phyloP scores from a whole-genome alignment of 495 filamentous ascomycete genomes.

The Penicillium canescens region DNA sequence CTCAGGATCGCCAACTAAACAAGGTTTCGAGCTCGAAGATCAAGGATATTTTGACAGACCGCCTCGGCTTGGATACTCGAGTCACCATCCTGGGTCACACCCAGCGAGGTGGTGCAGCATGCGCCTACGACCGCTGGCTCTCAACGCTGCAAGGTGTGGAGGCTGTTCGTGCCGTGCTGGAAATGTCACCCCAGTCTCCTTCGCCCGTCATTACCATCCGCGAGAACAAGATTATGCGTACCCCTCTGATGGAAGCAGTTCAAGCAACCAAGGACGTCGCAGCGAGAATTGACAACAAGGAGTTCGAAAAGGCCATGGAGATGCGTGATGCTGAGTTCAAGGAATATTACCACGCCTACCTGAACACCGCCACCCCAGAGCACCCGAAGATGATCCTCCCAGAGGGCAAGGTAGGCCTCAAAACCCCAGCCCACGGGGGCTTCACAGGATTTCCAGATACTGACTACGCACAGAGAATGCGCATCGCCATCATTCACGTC shows the following conservation, averaged over 20 bases:
- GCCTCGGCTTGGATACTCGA: conserved; percentile 81
- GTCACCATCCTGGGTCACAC: conserved; percentile 96
- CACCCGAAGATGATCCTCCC: conserved; percentile 64
- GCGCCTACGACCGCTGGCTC: conserved; percentile 92
- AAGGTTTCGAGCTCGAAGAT: conserved; percentile 79
- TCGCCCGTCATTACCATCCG: conserved; percentile 92
- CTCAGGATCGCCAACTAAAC: conserved; percentile 80
- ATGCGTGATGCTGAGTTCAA: conserved; percentile 91
- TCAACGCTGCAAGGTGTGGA: conserved; percentile 94
- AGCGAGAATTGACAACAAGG: conserved; percentile 72
- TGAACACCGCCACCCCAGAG: conserved; percentile 78
- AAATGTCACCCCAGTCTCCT: conserved; percentile 84
- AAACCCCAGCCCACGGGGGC: background rate
- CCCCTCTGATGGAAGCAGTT: conserved; percentile 86
- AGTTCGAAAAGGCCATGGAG: conserved; percentile 83
- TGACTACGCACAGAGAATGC: conserved; percentile 67
- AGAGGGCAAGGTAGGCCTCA: conserved; percentile 63
- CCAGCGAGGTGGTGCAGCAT: conserved; percentile 87
- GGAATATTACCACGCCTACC: conserved; percentile 87
- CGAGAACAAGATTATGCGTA: conserved; percentile 96
- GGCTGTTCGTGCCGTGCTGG: conserved; percentile 93
- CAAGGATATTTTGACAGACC: conserved; percentile 82
- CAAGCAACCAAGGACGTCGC: conserved; percentile 80
- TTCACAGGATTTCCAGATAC: background rate
- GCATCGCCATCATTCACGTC: conserved; percentile 93